Base-by-base conservation (phyloP, 2,329 filamentous ascomycete genomes). In the Alternaria sp. region DNA sequence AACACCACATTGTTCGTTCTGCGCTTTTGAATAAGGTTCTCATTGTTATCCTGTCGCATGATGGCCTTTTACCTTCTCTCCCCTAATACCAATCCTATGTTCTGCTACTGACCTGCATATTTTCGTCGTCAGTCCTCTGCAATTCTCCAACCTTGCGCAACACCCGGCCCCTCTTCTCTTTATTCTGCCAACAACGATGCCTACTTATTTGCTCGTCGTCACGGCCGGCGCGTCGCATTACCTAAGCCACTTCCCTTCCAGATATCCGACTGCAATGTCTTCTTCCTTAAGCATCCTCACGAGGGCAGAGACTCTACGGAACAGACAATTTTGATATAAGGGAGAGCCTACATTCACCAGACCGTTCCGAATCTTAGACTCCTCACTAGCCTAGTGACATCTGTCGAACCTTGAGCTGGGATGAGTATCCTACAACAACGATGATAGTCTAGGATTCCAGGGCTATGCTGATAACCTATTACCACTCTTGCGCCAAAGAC, bases 251-350 rank as follows among this genome's bases (percentile, higher is more conserved):
- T 43, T 14, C 18, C 9, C 42, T 28, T n/a, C 9, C 32, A 24
- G 9, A 18, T 5, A 20, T 38, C n/a, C 8, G 7, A 4, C n/a
- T 12, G 34, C 22, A 12, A 34, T 11, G 46, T 9, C 26, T 42
- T 44, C 54, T 57, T 57, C 39, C 54, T 46, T 30, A 52, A 52
- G 47, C 28, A 46, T 32, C n/a, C 9, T 30, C 39, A 24, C 20
- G 14, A 52, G 18, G 46, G 24, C 16, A 22, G 46, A 51, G 30
- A 52, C 54, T 57, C 30, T 26, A 57, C 41, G 54, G 52, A 57
- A 46, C 41, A 44, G 42, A 51, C 7, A 9, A 5, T 39, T 39
- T 7, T n/a, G 9, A 5, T 9, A 20, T 5, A 34, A 47, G 28
- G 4, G 8, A 16, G 4, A 11, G 2, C 28, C 26, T 30, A 39